A percentile compares a stretch with the other conserved stretches of the same genome.
Conservation (phyloP, 352 stramenopile species). For the Phytophthora sansomeana region DNA sequence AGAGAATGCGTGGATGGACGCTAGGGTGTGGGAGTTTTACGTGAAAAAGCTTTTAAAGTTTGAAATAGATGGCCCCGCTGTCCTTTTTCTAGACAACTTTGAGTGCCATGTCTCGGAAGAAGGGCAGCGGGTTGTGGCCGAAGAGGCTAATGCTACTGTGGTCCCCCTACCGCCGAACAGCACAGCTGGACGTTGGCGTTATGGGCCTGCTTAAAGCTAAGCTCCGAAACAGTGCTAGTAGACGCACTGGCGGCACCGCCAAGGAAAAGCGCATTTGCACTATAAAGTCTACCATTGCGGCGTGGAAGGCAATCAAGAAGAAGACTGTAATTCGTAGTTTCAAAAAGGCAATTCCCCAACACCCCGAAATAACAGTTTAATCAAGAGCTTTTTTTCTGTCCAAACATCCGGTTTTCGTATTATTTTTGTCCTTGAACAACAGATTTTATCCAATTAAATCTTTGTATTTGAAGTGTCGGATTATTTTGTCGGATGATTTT, state of each 20-base stretch:
- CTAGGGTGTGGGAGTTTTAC: conserved; percentile 6
- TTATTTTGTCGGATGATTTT: too few species aligned
- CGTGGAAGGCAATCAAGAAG: not conserved
- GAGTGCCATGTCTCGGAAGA: not conserved
- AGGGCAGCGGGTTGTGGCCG: not conserved
- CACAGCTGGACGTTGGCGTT: not conserved
- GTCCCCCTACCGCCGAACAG: conserved; percentile 4
- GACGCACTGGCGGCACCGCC: not conserved
- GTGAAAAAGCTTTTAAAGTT: conserved; percentile 11
- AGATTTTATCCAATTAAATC: too few species aligned
- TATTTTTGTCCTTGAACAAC: too few species aligned
- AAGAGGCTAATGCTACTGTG: conserved; percentile 2
- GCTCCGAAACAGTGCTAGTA: not conserved
- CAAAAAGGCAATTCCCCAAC: conserved; percentile 2
- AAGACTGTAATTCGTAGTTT: conserved; percentile 8
- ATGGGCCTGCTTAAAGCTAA: not conserved
- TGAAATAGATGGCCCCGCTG: conserved; percentile 8
- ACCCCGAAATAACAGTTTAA: conserved; percentile 7
- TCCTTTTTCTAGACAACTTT: conserved; percentile 8
- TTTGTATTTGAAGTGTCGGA: too few species aligned
- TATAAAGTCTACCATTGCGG: conserved; percentile 4
- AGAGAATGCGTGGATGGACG: conserved; percentile 6
- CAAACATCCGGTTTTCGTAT: not conserved
- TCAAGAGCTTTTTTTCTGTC: not conserved
- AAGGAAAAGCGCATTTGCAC: conserved; percentile 3